Conservation (phyloP, 2,329 filamentous ascomycete genomes). For the Ophiostoma australiae region DNA sequence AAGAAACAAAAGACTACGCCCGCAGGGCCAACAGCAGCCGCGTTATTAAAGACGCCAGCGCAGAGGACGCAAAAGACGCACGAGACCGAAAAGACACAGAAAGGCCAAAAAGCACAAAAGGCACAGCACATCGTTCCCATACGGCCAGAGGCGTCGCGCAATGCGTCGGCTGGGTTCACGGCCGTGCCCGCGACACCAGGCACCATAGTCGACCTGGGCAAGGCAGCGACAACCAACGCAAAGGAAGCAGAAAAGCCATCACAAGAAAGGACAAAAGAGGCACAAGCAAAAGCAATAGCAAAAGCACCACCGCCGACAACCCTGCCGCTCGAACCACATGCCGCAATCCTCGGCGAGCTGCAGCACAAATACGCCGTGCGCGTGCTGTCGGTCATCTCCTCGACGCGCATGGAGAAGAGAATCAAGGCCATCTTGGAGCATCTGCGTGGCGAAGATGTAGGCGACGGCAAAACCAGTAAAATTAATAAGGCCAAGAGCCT, state of each 20-base stretch:
- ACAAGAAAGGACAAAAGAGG: slow-evolving; percentile 17
- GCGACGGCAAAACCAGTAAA: not conserved
- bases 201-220: not conserved
- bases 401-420: slow-evolving; percentile 55
- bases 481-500: slow-evolving; percentile 21
- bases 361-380: slow-evolving; percentile 47
- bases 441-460: slow-evolving; percentile 31
- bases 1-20: slow-evolving; percentile 22
- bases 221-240: not conserved
- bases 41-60: not conserved
- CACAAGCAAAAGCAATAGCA: slow-evolving; percentile 31
- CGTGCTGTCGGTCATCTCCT: slow-evolving; percentile 53
- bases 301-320: slow-evolving; percentile 26
- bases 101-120: not conserved
- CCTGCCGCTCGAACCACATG: slow-evolving; percentile 37
- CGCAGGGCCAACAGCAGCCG: not conserved
- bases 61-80: not conserved
- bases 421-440: slow-evolving; percentile 44
- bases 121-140: not conserved
- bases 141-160: not conserved
- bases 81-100: not conserved
- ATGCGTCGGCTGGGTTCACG: not conserved
- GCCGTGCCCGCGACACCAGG: slow-evolving; percentile 24
- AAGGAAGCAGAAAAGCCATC: slow-evolving; percentile 13
- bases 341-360: slow-evolving; percentile 42